Base-by-base conservation (phyloP, 331 rosid genomes). In the Quercus tomentella region DNA sequence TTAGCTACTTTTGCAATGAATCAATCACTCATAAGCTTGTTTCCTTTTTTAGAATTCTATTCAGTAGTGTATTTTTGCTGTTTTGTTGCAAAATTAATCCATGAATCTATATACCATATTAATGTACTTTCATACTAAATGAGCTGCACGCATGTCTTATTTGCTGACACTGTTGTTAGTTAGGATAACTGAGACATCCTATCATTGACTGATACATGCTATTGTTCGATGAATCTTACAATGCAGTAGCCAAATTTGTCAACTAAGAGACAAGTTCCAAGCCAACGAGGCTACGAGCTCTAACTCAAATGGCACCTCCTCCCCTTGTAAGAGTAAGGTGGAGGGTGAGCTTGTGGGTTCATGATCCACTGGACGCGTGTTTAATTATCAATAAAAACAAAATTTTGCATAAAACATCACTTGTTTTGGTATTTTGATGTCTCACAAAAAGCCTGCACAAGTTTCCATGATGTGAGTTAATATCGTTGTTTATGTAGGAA, bases 401-500 rank as follows among this genome's bases (percentile, higher is more conserved):
- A 2, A 2, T 41, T 41, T 8, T 41, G 45, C 45, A 41, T 8
- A 8, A 41, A 8, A 8, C 45, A 41, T 41, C 45, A 41, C 45
- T 41, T 8, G 3, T 41, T 41, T 41, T 41, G 45, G 12, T 8
- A 8, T 41, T 41, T 41, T 41, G 45, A 8, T 41, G 45, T 41
- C 45, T 41, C 45, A 41, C 45, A 41, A 41, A 17, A 57, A 21
- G 26, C 63, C 63, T 11, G 63, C 63, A 8, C 26, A 21, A 57
- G 63, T 21, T 3, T 57, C 11, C 28, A 9, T 21, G 65, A 58
- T 25, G 11, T 58, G 65, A 41, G 65, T n/a, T 58, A n/a, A 14
- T 22, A 58, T 21, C 51, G 23, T 77, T 72, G 33, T 71, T 72
- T 70, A 31, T 54, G 75, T 83, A 96, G 99, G 99, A 93, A 96